Evolutionary conservation across 2,329 filamentous ascomycete genomes (phyloP), one percentile per base, ranked within the genome.

Genomic region (Cladosporium sp.): DNA sequence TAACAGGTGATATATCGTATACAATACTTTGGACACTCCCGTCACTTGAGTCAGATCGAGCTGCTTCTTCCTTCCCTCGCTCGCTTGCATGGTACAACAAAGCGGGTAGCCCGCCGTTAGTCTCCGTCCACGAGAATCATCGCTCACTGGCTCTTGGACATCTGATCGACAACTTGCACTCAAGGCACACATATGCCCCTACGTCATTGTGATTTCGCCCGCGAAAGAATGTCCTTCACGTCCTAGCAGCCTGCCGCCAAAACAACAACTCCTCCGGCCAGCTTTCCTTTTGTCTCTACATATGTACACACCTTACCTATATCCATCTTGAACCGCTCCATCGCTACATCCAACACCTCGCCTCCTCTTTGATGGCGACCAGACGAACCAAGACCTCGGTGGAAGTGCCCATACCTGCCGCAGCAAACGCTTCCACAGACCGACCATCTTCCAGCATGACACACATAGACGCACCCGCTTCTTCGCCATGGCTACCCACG

Each of bases 401-500:
- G 59, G 68, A 73, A 52, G 63, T 72, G 12, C 71, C 72, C 15
- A 67, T 73, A 32, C 55, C 71, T 18, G 30, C 62, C 28, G 60
- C 59, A 28, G 61, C 67, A 34, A 71, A 68, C 59, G 62, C 52
- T 65, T 67, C 63, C 15, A 36, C 49, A 59, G 61, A 59, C 21
- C 38, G 36, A 32, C 51, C 62, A 63, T 64, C 65, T 1, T 64
- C 62, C 34, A 44, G 55, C 49, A 66, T 66, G 64, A 62, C 64
- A 7, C 14, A 38, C n/a, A 55, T 66, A 38, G 64, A 66, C 52
- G 21, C 58, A 14, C 66, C 63, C 6, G 57, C 66, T 12, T 68
- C 71, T 66, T 82, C 83, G 41, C 89, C 91, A 2, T 87, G 86
- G 78, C 82, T 92, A 2, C 91, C 91, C 4, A 92, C 91, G 2